These are phyloP conservation scores for Ammopiptanthus mongolicus DNA, from an alignment of 306 rosid genomes.

Conservation along the genomic window DNA sequence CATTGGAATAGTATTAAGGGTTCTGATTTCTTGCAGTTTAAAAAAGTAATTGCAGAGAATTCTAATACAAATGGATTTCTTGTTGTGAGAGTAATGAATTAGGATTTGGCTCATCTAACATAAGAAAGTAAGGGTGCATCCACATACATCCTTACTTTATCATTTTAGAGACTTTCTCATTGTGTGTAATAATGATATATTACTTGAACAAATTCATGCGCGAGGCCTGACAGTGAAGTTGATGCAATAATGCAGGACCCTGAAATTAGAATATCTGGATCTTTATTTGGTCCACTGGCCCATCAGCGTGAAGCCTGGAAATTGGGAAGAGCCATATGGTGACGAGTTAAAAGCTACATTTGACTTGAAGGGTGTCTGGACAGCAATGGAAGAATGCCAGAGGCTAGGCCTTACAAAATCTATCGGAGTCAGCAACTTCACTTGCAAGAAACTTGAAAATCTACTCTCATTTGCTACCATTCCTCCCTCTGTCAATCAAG, in stretches of 20 bases:
- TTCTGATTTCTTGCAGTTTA: neutral
- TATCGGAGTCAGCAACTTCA: slow-evolving; percentile 46
- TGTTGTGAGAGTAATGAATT: no score
- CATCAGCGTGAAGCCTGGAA: slow-evolving; percentile 30
- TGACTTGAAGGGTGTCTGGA: slow-evolving; percentile 41
- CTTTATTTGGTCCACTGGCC: slow-evolving; percentile 43
- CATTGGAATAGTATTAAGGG: neutral
- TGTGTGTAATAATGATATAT: no score
- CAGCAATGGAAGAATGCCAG: slow-evolving; percentile 35
- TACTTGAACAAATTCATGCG: no score
- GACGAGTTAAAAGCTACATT: slow-evolving; percentile 18
- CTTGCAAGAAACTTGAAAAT: slow-evolving; percentile 31
- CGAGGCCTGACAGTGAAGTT: neutral
- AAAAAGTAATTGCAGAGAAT: neutral
- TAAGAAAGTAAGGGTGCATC: no score
- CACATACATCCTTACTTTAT: no score
- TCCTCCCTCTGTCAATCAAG: slow-evolving; percentile 40
- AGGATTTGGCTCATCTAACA: no score
- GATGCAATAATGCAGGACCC: neutral
- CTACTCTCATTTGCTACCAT: slow-evolving; percentile 24
- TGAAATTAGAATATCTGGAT: slow-evolving; percentile 38
- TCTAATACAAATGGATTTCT: no score
- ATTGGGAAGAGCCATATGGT: slow-evolving; percentile 2
- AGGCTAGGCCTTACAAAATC: slow-evolving; percentile 32
- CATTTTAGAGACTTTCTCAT: no score